Evolutionary conservation across 495 filamentous ascomycete species (phyloP), one percentile per base, ranked within the genome.

Genomic region (Physcia stellaris): DNA sequence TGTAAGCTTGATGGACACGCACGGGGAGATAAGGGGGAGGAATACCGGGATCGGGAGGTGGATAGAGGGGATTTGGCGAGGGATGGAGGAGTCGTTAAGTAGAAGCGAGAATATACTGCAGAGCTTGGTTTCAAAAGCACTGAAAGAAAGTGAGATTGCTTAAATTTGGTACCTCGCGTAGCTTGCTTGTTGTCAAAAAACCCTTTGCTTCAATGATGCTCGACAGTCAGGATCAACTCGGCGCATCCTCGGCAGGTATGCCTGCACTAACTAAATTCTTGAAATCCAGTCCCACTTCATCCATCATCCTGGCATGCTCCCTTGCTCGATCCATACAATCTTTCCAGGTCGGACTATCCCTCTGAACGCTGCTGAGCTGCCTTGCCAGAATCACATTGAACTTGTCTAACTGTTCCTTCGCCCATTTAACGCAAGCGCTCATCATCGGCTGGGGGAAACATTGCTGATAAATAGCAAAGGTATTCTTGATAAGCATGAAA

Each of bases 391-490:
- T 70, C 17, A 62, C 70, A 51, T 95, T 95, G 64, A 95, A 96
- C 3, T 75, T 77, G 46, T 93, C 84, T 2, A 95, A 71, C 47
- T 92, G 75, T 54, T 87, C 78, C 54, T 94, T 94, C 15, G 85
- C 88, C 90, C 90, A 99, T 53, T 83, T 86, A 35, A 99, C 87
- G 48, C 84, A 86, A 3, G 86, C 85, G 47, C 83, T 90, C 64
- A 83, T 86, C 69, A 90, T 81, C 16, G 74, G 60, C 16, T 80
- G 67, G 3, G 87, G 81, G 55, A 96, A 99, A 53, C 86, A 94
- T 43, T 75, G 68, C 53, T 93, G 83, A 54, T 87, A 95, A 49
- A 82, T 83, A 51, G 67, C 71, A 43, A 94, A 76, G 4, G 88
- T 94, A 55, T 94, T 93, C 37, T 77, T 75, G 55, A 95, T 92